These are phyloP conservation scores for Neopestalotiopsis sp. DNA, from an alignment of 2,329 filamentous ascomycete genomes.

Conservation along the genomic window DNA sequence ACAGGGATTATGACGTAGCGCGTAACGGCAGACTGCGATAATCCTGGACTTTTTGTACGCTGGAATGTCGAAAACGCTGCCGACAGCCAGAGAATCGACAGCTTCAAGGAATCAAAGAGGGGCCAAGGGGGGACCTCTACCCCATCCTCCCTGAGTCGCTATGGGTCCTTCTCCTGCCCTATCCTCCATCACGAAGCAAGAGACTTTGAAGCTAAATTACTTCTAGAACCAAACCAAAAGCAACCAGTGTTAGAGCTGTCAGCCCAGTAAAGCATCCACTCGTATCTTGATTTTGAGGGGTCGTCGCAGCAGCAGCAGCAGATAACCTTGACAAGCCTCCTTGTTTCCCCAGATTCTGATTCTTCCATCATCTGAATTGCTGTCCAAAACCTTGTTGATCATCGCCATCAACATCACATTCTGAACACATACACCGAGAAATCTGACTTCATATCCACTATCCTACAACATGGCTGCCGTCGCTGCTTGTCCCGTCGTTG, in stretches of 20 bases:
- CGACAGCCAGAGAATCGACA: neutral
- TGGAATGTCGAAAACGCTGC: neutral
- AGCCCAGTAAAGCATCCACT: neutral
- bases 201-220: neutral
- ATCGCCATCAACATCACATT: neutral
- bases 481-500: conserved; percentile 13
- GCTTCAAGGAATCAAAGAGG: neutral
- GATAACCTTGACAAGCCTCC: neutral
- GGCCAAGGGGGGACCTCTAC: neutral
- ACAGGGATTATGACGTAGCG: conserved; percentile 6
- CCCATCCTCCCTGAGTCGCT: too few species aligned
- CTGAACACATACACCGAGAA: too few species aligned
- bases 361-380: neutral
- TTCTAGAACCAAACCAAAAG: neutral
- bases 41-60: neutral
- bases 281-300: neutral
- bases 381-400: neutral
- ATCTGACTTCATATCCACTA: neutral
- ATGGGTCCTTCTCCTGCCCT: neutral
- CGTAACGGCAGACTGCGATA: neutral
- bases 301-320: neutral
- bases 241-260: neutral
- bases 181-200: neutral
- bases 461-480: neutral
- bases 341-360: neutral